Evolutionary conservation across 257 asterid genomes (phyloP), one percentile per base, ranked within the genome.

Genomic region (Solanum megistacrolobum): DNA sequence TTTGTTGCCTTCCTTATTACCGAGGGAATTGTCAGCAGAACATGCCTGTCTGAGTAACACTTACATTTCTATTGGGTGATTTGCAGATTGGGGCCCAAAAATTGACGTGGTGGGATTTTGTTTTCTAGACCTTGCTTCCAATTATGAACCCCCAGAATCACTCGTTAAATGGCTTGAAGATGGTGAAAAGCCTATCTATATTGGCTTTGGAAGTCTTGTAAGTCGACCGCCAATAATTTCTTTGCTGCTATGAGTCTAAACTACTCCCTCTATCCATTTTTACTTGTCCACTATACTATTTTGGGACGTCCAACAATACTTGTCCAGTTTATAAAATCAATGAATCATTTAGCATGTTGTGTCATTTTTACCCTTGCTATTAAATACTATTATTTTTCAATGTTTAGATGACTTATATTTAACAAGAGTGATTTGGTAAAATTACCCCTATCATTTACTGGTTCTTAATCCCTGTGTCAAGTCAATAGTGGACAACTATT

Each of bases 161-260:
- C 98, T 96, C 48, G 92, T 93, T 86, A 93, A 93, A 90, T 96
- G 98, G 98, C 95, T 95, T 79, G 93, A 93, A 88, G 91, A 88
- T 52, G 98, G 94, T 88, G 83, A 91, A 91, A 91, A 87, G 89
- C 99, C 99, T 88, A 92, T 96, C 78, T 96, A 96, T 89, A 92
- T 96, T 85, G 99, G 99, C 39, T 96, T 96, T 86, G 99, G 99
- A 87, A 96, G 99, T 89, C 98, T 96, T 71, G 99, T 96, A 93
- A 94, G 99, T 93, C 76, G 75, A 48, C 73, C 68, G 21, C 60
- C 38, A 32, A 5, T 48, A 48, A 82, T 20, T 20, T 79, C 10
- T 27, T 79, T 48, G 43, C 43, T 82, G 62, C 85, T 82, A 29
- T 29, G 85, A 82, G 69, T 29, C 41, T 82, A 48, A 82, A 41